A percentile compares a stretch with the other conserved stretches of the same genome.
Evolutionary conservation across 179 eudicot species (phyloP).

Genomic region (Spinacia oleracea): DNA sequence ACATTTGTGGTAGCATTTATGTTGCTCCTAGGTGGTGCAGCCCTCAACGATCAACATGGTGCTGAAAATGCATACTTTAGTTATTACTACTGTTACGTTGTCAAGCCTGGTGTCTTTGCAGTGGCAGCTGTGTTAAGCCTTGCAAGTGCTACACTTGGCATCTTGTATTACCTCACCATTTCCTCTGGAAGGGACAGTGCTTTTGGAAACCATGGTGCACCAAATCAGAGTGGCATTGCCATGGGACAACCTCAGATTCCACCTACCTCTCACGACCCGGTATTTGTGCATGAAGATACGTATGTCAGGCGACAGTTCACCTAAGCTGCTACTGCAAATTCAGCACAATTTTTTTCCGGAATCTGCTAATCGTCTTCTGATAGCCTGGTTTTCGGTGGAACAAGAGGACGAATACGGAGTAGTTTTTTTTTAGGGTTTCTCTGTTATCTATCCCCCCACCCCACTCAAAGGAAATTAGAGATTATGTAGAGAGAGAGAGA

Average conservation of each 20-base stretch:
- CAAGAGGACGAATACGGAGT: neutral
- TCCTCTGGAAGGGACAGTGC: constrained; percentile 41
- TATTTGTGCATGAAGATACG: constrained; percentile 93
- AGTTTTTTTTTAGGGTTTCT: neutral
- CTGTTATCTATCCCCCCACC: too few relatives aligned
- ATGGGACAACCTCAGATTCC: constrained; percentile 89
- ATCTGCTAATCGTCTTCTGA: neutral
- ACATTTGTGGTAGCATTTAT: constrained; percentile 73
- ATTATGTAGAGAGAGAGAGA: neutral
- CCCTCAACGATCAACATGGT: constrained; percentile 69
- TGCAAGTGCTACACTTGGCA: constrained; percentile 62
- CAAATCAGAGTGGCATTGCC: constrained; percentile 63
- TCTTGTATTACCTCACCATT: constrained; percentile 53
- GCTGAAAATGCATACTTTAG: constrained; percentile 51
- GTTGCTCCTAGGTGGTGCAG: constrained; percentile 69
- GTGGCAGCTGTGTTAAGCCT: constrained; percentile 65
- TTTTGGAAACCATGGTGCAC: constrained; percentile 29
- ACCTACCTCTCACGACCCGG: constrained; percentile 60
- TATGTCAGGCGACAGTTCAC: constrained; percentile 74
- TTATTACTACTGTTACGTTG: constrained; percentile 74
- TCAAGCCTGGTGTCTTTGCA: constrained; percentile 87
- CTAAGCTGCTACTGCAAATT: constrained; percentile 22
- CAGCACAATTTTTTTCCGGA: neutral
- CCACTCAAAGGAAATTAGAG: too few relatives aligned
- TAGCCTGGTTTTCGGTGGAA: neutral